Evolutionary conservation across 1,139 yeast species (phyloP).

Genomic region (Hemisphaericaspora lyxosophila): DNA sequence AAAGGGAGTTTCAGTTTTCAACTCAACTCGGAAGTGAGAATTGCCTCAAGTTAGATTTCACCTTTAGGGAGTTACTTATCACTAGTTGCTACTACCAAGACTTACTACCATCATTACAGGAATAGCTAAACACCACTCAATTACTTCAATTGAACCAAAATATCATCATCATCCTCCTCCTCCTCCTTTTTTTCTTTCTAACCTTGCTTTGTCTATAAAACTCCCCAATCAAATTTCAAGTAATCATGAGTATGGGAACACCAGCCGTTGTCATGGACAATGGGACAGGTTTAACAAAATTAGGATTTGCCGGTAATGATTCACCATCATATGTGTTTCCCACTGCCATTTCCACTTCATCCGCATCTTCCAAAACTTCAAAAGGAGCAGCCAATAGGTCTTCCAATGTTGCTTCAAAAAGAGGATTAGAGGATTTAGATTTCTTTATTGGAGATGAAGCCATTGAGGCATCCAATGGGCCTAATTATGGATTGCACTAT

Average conservation of each 20-base stretch:
- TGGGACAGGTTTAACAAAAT: slow-evolving; percentile 96
- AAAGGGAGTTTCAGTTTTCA: too few relatives aligned
- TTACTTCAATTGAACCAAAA: too few relatives aligned
- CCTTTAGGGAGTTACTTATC: too few relatives aligned
- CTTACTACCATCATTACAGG: too few relatives aligned
- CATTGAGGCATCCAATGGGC: slow-evolving; percentile 81
- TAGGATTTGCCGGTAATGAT: slow-evolving; percentile 98
- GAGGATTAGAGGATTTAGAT: slow-evolving; percentile 94
- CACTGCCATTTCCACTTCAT: slow-evolving; percentile 89
- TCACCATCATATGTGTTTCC: slow-evolving; percentile 97
- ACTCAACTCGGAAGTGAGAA: too few relatives aligned
- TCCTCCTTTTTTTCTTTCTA: too few relatives aligned
- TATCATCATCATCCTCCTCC: too few relatives aligned
- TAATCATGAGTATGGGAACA: slow-evolving; percentile 64
- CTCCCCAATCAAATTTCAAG: too few relatives aligned
- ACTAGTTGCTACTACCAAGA: too few relatives aligned
- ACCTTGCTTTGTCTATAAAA: too few relatives aligned
- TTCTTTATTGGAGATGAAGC: slow-evolving; percentile 97
- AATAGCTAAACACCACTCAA: too few relatives aligned
- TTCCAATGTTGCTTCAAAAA: slow-evolving; percentile 57
- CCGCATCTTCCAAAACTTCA: slow-evolving; percentile 38
- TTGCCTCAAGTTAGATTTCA: too few relatives aligned
- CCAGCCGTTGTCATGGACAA: slow-evolving; percentile 98
- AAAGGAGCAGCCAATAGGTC: slow-evolving; percentile 40
- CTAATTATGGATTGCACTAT: slow-evolving; percentile 82